Evolutionary conservation across 2,329 filamentous ascomycete species (phyloP), one percentile per base, ranked within the genome.

Genomic region (Fusarium lateritium): DNA sequence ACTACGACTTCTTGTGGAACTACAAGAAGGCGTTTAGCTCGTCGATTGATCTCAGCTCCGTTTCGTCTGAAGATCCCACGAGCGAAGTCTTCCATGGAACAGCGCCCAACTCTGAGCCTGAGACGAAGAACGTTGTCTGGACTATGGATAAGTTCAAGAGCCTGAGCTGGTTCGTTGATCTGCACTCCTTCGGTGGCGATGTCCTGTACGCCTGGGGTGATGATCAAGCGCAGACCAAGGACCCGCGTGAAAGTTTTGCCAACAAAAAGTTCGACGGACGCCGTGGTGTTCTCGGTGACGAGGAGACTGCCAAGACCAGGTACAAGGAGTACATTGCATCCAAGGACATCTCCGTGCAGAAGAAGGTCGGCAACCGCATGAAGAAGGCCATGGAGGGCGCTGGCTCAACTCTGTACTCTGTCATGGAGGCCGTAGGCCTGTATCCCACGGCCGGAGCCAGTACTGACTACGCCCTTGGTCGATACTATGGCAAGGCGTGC

Each of bases 1-100:
- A 88, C 78, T 87, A 87, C 69, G 85, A 88, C 74, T 85, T 86
- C 75, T 74, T 87, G 9, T 89, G 86, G 84, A 82, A 89, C 76
- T 85, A 83, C 70, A 77, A 73, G 33, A 77, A 77, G 56, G 76
- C 79, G 47, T 87, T 85, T 74, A 79, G 78, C 34, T 61, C 76
- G 0, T 70, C 67, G 7, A 84, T 83, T 31, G 75, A 79, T 31
- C 71, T 78, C 39, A 49, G 73, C 21, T 77, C 79, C 4, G 81
- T 83, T 3, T 75, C 71, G 6, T 82, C 79, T 1, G 69, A 77
- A 5, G 65, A 75, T 26, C 84, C 86, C 0, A 73, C 69, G 24
- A 82, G 80, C 7, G 81, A 86, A 70, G 79, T 81, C 17, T 89
- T 83, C 75, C 83, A 85, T 67, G 87, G 87, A 40, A 82, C 81